Evolutionary conservation across 192 early-diverging fungal genomes (phyloP), one percentile per base, ranked within the genome.

Genomic region (Paraglomus occultum): DNA sequence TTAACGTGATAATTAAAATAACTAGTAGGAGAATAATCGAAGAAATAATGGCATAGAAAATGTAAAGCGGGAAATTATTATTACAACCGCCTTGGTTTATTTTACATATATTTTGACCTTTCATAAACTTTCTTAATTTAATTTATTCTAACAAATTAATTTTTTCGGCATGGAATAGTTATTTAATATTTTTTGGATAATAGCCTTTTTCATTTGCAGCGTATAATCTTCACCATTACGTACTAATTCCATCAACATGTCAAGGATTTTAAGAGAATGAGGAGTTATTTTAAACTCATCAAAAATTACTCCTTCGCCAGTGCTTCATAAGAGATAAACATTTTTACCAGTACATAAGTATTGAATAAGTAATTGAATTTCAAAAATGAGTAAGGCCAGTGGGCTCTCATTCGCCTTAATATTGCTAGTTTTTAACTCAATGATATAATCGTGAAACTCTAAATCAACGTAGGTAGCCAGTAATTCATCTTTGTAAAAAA

Each of bases 401-500:
- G 49, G 49, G 1, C 49, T 65, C 6, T 47, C 0, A 23, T 65
- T 65, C 2, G 49, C 49, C n/a, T 51, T 65, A 65, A 65, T 51
- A 65, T 51, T 65, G 40, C 49, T 65, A 31, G 63, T 51, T 65
- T 65, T 65, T 38, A 65, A 51, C 18, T 65, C 63, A 51, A 65
- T 15, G 50, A 65, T 51, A 51, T 51, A 65, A 14, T 65, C 63
- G 14, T 49, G 22, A 51, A 65, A 65, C 38, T 65, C 63, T 17
- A 65, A 65, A 65, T 65, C 63, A 39, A 65, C 49, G 50, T 65
- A 65, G 20, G 63, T 65, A n/a, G 63, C 63, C 10, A 65, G 51
- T 39, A 65, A 65, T 51, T 65, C 63, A 0, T 39, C 49, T 65
- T 65, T 65, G 23, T 65, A 51, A 51, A 65, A 65, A 65, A 51